Conservation (phyloP, 2,329 filamentous ascomycete genomes). For the Xylaria sp. region DNA sequence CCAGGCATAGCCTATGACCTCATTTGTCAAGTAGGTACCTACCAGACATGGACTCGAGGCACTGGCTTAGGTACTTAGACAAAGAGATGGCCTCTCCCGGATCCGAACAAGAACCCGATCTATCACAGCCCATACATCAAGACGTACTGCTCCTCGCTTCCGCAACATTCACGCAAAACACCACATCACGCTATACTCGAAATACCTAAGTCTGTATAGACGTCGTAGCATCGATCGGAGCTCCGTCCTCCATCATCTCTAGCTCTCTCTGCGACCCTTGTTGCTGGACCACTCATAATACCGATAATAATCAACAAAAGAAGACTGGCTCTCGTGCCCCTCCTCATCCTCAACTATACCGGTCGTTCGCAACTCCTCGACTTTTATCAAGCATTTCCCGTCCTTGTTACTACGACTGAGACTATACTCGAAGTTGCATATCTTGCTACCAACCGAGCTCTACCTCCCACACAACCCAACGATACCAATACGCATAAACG, state of each 20-base stretch:
- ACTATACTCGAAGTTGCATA: not conserved
- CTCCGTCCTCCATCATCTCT: not conserved
- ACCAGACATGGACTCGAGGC: constrained; percentile 3
- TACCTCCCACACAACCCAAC: not conserved
- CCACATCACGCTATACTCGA: not conserved
- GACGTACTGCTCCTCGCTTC: constrained; percentile 1
- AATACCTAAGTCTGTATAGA: constrained; percentile 8
- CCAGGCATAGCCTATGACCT: constrained; percentile 29
- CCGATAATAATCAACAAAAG: constrained; percentile 33
- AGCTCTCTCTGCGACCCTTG: constrained; percentile 18
- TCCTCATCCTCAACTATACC: constrained; percentile 1
- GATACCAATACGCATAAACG: not conserved
- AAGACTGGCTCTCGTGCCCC: not conserved
- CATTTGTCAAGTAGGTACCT: constrained; percentile 23
- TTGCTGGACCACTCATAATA: constrained; percentile 23
- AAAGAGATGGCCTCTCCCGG: constrained; percentile 19
- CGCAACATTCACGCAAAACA: not conserved
- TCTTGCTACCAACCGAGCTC: constrained; percentile 1
- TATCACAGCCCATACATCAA: constrained; percentile 8
- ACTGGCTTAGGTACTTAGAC: not conserved
- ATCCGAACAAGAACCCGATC: constrained; percentile 15
- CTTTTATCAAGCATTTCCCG: not conserved
- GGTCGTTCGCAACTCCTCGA: not conserved
- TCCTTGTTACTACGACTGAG: constrained; percentile 12
- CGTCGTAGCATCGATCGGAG: constrained; percentile 17